Evolutionary conservation across 257 asterid genomes (phyloP), one percentile per base, ranked within the genome.

Genomic region (Ilex asprella): DNA sequence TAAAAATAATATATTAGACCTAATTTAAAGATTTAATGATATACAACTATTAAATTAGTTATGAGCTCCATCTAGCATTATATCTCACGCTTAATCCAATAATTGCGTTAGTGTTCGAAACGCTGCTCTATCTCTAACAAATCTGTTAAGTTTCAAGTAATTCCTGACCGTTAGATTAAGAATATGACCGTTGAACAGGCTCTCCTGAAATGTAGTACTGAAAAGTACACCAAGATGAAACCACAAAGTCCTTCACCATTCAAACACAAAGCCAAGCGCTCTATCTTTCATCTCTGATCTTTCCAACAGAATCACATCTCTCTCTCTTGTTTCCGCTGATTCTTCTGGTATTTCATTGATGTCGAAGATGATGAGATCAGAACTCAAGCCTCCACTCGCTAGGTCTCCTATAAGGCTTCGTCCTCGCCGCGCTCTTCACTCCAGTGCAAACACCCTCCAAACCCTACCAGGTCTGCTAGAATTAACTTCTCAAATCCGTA

Each of bases 321-420:
- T 11, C 52, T 11, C 52, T 11, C n/a, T 21, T 21, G 27, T 21
- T 21, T 46, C 52, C 2, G n/a, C 59, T 46, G 55, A 59, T 2
- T 29, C 51, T 41, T 31, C 41, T 10, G 53, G 12, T n/a, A 4
- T 12, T 50, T 5, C 16, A 15, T 2, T n/a, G 14, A 2, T 46
- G 62, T 16, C 2, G 64, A 35, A 59, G 88, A 86, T 82, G 95
- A 53, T 85, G 76, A 75, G 95, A 67, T 77, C 94, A 30, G 78
- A 65, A 51, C 84, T 80, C 15, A 92, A 82, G 56, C 99, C 99
- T 0, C 99, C 99, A 27, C 96, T 89, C 6, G 83, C 93, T 2
- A 80, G 95, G 79, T 89, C 99, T 57, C 99, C 97, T 31, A 74
- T 86, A 30, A 78, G 93, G 29, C 84, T 78, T 60, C 91, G 96